phyloP scores from a whole-genome alignment of 345 rosid genomes.

The Rhizophora apiculata region DNA sequence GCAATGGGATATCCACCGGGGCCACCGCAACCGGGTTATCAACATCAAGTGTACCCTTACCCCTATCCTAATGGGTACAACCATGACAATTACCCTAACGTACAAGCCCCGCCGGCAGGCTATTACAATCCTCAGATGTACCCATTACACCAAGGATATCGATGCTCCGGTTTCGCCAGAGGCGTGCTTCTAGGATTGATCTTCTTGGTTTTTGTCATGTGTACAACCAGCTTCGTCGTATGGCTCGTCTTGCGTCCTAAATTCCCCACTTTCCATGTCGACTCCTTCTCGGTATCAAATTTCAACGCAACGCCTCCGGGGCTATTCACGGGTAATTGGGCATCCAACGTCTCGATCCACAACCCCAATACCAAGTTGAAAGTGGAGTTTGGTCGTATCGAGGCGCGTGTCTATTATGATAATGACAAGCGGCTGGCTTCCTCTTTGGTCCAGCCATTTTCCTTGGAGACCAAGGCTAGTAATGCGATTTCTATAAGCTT shows the following conservation, averaged over 20 bases:
- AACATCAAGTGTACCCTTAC: conserved; percentile 4
- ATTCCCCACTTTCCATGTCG: conserved; percentile 40
- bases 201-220: conserved; percentile 30
- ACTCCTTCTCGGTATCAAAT: conserved; percentile 42
- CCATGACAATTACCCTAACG: conserved; percentile 13
- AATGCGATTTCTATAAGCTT: not conserved
- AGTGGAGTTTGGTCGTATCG: conserved; percentile 48
- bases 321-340: conserved; percentile 37
- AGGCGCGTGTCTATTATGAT: conserved; percentile 43
- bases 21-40: conserved; percentile 18
- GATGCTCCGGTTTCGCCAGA: conserved; percentile 26
- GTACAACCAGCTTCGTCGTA: conserved; percentile 34
- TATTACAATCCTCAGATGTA: conserved; percentile 31
- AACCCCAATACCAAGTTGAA: conserved; percentile 68
- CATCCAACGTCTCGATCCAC: conserved; percentile 45
- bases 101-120: conserved; percentile 40
- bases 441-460: conserved; percentile 15
- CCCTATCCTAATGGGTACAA: conserved; percentile 10
- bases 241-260: conserved; percentile 72
- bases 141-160: conserved; percentile 21
- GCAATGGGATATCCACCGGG: conserved; percentile 31
- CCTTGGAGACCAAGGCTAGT: conserved; percentile 13
- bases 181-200: conserved; percentile 39
- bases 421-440: conserved; percentile 25
- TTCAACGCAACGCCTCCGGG: conserved; percentile 39